phyloP scores from a whole-genome alignment of 1,284 basidiomycete genomes.

The Irpex lacteus region DNA sequence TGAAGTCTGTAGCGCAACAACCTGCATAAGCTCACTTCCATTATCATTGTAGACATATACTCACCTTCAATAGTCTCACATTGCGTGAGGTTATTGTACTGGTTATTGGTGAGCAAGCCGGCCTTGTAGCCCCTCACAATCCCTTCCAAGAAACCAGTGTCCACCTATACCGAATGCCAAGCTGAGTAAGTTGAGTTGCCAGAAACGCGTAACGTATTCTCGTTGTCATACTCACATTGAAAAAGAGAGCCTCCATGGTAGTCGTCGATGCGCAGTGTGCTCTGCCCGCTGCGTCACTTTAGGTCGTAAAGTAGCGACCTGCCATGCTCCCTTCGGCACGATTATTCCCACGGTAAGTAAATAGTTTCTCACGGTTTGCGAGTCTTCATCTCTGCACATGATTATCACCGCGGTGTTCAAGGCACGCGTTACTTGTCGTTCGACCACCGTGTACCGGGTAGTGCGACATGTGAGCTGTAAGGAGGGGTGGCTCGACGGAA shows the following conservation, averaged over 20 bases:
- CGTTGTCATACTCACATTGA: conserved; percentile 65
- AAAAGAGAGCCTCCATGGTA: conserved; percentile 81
- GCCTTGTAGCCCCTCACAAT: conserved; percentile 95
- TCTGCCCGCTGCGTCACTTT: conserved; percentile 8
- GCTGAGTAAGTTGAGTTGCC: conserved; percentile 28
- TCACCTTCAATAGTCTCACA: conserved; percentile 97
- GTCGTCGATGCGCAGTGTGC: conserved; percentile 10
- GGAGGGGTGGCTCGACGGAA: not conserved
- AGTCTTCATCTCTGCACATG: not conserved
- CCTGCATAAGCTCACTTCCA: not conserved
- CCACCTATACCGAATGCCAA: conserved; percentile 47
- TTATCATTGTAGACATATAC: conserved; percentile 16
- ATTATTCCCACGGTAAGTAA: conserved; percentile 7
- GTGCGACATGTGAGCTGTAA: conserved; percentile 2
- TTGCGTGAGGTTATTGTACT: conserved; percentile 94
- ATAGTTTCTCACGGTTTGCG: conserved; percentile 2
- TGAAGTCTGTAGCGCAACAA: conserved; percentile 61
- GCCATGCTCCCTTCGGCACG: no score
- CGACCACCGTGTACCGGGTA: conserved; percentile 1
- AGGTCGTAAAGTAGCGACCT: no score
- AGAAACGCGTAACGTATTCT: not conserved
- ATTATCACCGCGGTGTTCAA: not conserved
- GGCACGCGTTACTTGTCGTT: not conserved
- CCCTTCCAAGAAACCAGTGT: conserved; percentile 86
- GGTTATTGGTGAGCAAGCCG: conserved; percentile 83